Evolutionary conservation across 2,329 filamentous ascomycete species (phyloP).

Genomic region (Monilinia fructigena): DNA sequence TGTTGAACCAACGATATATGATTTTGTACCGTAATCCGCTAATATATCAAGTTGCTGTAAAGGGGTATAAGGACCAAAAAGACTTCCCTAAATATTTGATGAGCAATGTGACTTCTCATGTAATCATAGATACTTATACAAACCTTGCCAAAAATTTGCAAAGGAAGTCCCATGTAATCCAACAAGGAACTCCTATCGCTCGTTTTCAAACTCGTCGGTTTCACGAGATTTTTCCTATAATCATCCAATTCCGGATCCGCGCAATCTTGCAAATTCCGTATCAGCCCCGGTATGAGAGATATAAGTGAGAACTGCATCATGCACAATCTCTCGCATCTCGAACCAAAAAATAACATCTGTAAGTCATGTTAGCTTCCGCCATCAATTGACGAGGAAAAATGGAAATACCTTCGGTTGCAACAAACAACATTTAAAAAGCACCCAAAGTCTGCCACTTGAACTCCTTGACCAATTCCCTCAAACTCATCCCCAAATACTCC

Average conservation of each 20-base stretch:
- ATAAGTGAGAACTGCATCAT: slow-evolving; percentile 98
- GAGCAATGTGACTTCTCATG: not conserved
- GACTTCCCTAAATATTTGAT: slow-evolving; percentile 62
- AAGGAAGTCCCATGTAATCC: slow-evolving; percentile 88
- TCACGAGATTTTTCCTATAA: slow-evolving; percentile 72
- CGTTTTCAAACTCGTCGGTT: slow-evolving; percentile 81
- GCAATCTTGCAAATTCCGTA: slow-evolving; percentile 89
- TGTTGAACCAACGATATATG: slow-evolving; percentile 94
- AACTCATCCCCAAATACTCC: slow-evolving; percentile 82
- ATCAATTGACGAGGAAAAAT: not conserved
- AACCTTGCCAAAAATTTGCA: slow-evolving; percentile 93
- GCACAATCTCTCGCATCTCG: slow-evolving; percentile 91
- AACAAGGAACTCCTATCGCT: slow-evolving; percentile 89
- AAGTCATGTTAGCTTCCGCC: slow-evolving; percentile 15
- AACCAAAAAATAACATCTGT: slow-evolving; percentile 97
- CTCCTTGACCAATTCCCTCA: slow-evolving; percentile 88
- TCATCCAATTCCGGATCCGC: slow-evolving; percentile 89
- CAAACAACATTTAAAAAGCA: slow-evolving; percentile 89
- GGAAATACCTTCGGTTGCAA: slow-evolving; percentile 82
- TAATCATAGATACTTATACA: too few relatives aligned
- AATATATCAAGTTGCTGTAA: slow-evolving; percentile 93
- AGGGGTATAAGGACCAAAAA: slow-evolving; percentile 96
- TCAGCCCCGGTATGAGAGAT: slow-evolving; percentile 88
- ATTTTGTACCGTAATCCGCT: slow-evolving; percentile 91
- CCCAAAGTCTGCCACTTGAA: slow-evolving; percentile 93